Base-by-base conservation (phyloP, 2,329 filamentous ascomycete species). In the Phialemonium atrogriseum region DNA sequence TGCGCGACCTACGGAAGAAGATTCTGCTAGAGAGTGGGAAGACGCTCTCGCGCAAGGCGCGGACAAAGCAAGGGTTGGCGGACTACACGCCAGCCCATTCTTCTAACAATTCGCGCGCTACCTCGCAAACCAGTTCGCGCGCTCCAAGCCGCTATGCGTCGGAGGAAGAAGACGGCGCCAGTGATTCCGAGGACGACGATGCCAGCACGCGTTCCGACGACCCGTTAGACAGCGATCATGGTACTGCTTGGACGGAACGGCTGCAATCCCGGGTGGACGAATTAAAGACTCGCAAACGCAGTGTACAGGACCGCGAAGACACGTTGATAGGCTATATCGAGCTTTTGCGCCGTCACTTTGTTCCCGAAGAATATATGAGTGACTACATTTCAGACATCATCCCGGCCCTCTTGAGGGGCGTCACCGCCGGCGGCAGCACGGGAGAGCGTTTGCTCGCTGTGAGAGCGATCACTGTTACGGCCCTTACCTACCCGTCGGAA, bases 221-320 rank as follows among this genome's bases (percentile, higher is more conserved):
- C n/a, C 74, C 83, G 39, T 19, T 23, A 8, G 28, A 30, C 21
- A 81, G 85, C 42, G 77, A 78, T 17, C 62, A 77, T 26, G 66
- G 78, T 21, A 54, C 66, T 29, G 67, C 68, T 16, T 84, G 82
- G 71, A 70, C 76, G 27, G 59, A 72, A 11, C 69, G 74, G 35
- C 59, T 88, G 20, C 63, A 68, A 17, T 70, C 78, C 39, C 73
- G 79, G 36, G 77, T 93, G 40, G 68, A 80, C 28, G 77, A 83
- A 43, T 72, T 94, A 17, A 66, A 80, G 33, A 67, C 73, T 39
- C 78, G 84, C 46, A 94, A 93, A 66, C 77, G 80, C 42, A 85
- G 80, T 55, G 73, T 70, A 15, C 73, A 83, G 40, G 75, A 77
- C 14, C 75, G 86, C 32, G 80, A 86, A 46, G 65, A 73, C 24